Evolutionary conservation across 2,329 filamentous ascomycete genomes (phyloP), one percentile per base, ranked within the genome.

Genomic region (Samsoniella hepiali): DNA sequence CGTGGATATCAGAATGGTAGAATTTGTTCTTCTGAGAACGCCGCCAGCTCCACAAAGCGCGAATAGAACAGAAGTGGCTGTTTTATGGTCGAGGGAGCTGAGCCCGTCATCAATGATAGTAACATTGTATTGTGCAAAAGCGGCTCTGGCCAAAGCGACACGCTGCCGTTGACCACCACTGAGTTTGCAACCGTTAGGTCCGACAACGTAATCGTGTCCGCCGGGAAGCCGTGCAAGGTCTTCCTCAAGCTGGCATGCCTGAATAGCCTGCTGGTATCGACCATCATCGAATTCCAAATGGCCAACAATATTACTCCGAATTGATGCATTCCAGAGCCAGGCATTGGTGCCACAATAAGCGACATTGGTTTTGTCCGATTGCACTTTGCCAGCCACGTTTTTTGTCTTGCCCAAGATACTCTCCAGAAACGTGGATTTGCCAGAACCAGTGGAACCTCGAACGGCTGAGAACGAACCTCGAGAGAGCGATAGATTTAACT

Each of bases 91-190:
- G 2, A 60, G 58, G 2, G 58, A n/a, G 22, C 36, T 60, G 11
- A 51, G n/a, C 2, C 27, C 32, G 7, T 60, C 58, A 29, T 60
- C 47, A 7, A 60, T 60, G 9, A 60, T 44, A 0, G 58, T 60
- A 10, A 53, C 36, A 1, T 60, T 27, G 9, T 27, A 60, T 7
- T 22, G 17, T 3, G 58, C 22, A 34, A 53, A 60, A 11, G 36
- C 58, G 15, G 58, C 47, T 27, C 58, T 42, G 9, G 58, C 58
- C 3, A 60, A 29, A 9, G 47, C 47, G 2, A 62, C 44, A 2
- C 60, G 40, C 6, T 62, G 60, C 1, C 44, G 32, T 11, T 62
- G 60, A 2, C 60, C 60, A 9, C 60, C 34, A 15, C 60, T 62
- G 0, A 62, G 32, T 5, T 50, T 62, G 9, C 27, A 9, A 0